Evolutionary conservation across 805 yeast species (phyloP).

Genomic region (Cyberlindnera japonica): DNA sequence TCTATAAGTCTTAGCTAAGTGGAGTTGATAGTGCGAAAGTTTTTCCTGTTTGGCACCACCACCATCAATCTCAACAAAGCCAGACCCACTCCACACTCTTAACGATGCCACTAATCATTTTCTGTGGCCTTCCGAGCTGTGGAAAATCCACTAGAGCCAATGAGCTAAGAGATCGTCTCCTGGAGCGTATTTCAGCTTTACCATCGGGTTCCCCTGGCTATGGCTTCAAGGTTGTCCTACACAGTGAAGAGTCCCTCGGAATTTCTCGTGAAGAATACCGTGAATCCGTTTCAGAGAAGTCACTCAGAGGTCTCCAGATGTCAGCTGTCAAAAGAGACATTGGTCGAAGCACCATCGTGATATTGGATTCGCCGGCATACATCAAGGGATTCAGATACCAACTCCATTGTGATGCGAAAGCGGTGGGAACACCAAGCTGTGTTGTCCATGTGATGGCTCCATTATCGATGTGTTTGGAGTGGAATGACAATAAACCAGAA

Average conservation of each 20-base stretch:
- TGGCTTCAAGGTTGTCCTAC: constrained; percentile 58
- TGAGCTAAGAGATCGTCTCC: constrained; percentile 46
- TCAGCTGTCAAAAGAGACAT: constrained; percentile 85
- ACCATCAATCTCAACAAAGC: not conserved
- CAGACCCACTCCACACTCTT: not conserved
- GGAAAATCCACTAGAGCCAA: constrained; percentile 80
- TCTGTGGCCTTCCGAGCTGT: constrained; percentile 82
- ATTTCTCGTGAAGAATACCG: constrained; percentile 63
- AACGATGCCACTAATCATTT: constrained; percentile 80
- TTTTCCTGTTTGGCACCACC: constrained; percentile 6
- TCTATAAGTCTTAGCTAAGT: too few relatives aligned
- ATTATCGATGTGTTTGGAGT: constrained; percentile 51
- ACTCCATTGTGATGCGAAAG: constrained; percentile 88
- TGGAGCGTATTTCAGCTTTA: constrained; percentile 39
- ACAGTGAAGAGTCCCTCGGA: constrained; percentile 76
- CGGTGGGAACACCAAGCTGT: constrained; percentile 74
- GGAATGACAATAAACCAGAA: constrained; percentile 44
- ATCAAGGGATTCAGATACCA: constrained; percentile 96
- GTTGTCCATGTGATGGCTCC: constrained; percentile 79
- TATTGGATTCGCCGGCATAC: constrained; percentile 81
- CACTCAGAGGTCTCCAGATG: constrained; percentile 78
- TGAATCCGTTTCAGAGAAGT: constrained; percentile 74
- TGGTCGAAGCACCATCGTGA: constrained; percentile 64
- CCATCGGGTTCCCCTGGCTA: constrained; percentile 45
- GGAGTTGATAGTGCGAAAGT: constrained; percentile 7